Evolutionary conservation across 108 stramenopile species (phyloP).

Genomic region (Parmales sp.): DNA sequence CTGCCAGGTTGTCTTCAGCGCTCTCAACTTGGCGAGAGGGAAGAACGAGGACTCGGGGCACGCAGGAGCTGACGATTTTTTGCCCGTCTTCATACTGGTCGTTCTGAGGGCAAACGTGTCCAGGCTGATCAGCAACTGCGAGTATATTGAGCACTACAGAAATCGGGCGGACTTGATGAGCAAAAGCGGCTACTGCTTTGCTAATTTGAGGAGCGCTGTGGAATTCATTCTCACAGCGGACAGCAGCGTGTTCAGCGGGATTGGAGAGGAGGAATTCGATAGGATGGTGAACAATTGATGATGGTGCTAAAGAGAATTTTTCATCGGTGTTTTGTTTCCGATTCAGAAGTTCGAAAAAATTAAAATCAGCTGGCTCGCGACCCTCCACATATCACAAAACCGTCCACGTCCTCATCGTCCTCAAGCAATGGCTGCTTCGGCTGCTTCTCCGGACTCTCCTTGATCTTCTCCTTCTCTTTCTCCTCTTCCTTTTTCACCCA

Average conservation of each 20-base stretch:
- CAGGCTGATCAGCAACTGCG: conserved; percentile 29
- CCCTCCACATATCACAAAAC: no score
- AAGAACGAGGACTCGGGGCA: no score
- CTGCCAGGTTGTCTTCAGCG: conserved; percentile 15
- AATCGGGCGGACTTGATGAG: conserved; percentile 35
- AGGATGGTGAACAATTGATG: no score
- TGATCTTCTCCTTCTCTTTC: no score
- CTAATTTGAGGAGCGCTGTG: conserved; percentile 31
- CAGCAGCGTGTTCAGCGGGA: not conserved
- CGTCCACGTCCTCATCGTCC: no score
- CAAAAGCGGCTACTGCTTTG: conserved; percentile 46
- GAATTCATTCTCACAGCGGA: conserved; percentile 28
- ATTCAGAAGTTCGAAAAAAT: no score
- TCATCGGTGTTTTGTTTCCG: no score
- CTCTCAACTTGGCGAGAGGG: conserved; percentile 10
- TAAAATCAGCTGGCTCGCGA: no score
- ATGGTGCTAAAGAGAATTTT: no score
- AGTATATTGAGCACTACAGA: conserved; percentile 32
- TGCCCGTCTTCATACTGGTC: conserved; percentile 39
- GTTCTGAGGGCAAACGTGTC: conserved; percentile 33
- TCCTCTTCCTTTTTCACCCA: no score
- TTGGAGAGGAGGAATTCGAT: not conserved
- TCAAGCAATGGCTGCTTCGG: no score
- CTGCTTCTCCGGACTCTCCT: no score
- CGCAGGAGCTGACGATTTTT: conserved; percentile 40